Conservation (phyloP, 176 grass and related monocot genomes). For the Poa annua region DNA sequence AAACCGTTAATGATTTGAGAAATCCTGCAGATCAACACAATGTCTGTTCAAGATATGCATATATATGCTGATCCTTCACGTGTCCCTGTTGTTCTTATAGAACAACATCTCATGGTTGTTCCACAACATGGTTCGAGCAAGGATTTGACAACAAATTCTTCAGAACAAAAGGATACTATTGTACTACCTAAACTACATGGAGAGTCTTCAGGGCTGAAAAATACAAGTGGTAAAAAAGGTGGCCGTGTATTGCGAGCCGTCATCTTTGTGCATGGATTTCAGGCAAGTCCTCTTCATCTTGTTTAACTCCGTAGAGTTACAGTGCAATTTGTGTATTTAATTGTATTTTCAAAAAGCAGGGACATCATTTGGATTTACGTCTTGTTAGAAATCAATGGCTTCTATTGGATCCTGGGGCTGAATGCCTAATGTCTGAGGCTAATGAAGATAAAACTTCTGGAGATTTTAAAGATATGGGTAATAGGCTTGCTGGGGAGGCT, state of each 20-base stretch:
- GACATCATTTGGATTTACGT: constrained; percentile 94
- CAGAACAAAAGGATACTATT: constrained; percentile 63
- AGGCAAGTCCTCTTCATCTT: constrained; percentile 53
- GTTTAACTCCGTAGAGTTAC: constrained; percentile 21
- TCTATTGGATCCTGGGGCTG: constrained; percentile 89
- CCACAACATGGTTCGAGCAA: constrained; percentile 75
- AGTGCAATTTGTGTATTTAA: constrained; percentile 36
- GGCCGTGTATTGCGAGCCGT: constrained; percentile 73
- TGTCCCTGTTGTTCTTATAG: constrained; percentile 91
- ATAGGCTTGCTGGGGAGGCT: constrained; percentile 80
- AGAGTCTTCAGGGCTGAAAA: constrained; percentile 47
- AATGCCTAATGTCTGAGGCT: constrained; percentile 96
- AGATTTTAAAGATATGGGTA: constrained; percentile 97
- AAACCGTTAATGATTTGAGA: constrained; percentile 39
- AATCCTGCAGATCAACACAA: constrained; percentile 76
- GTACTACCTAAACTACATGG: constrained; percentile 62
- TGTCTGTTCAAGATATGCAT: constrained; percentile 91
- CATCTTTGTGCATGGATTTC: constrained; percentile 99
- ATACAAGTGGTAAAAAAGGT: constrained; percentile 60
- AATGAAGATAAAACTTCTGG: constrained; percentile 97
- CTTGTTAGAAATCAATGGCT: constrained; percentile 98
- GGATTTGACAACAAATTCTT: constrained; percentile 46
- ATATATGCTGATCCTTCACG: constrained; percentile 91
- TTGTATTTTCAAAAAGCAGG: constrained; percentile 51
- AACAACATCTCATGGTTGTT: constrained; percentile 92